Conservation (phyloP, 805 yeast species). For the Schizosaccharomyces lindneri region DNA sequence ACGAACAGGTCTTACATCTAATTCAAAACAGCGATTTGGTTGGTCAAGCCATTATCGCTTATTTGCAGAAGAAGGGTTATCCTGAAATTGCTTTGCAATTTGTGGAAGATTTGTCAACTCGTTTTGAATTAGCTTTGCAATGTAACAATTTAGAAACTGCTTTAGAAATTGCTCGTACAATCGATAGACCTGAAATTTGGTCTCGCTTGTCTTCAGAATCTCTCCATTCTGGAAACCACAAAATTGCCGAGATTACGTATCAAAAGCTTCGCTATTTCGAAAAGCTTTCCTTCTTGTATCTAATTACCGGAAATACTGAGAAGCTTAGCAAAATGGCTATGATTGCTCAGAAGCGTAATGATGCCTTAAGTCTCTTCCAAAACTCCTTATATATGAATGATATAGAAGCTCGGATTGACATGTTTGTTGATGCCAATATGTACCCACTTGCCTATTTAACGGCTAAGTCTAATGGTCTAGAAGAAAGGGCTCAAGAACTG, state of each 20-base stretch:
- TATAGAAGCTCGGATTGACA: slow-evolving; percentile 45
- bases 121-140: slow-evolving; percentile 86
- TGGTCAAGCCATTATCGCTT: slow-evolving; percentile 90
- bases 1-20: slow-evolving; percentile 71
- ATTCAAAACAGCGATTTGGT: slow-evolving; percentile 75
- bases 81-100: slow-evolving; percentile 94
- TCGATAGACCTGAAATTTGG: slow-evolving; percentile 52
- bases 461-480: slow-evolving; percentile 67
- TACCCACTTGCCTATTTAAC: slow-evolving; percentile 76
- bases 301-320: slow-evolving; percentile 54
- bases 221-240: slow-evolving; percentile 64
- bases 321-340: slow-evolving; percentile 64
- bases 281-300: slow-evolving; percentile 67
- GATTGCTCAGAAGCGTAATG: slow-evolving; percentile 75
- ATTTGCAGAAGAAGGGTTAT: slow-evolving; percentile 79
- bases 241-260: slow-evolving; percentile 61
- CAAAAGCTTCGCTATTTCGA: slow-evolving; percentile 75
- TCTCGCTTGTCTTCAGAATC: slow-evolving; percentile 68
- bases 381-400: slow-evolving; percentile 59
- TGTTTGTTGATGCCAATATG: slow-evolving; percentile 56
- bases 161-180: slow-evolving; percentile 58
- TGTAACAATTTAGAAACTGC: slow-evolving; percentile 76
- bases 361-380: slow-evolving; percentile 53
- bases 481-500: slow-evolving; percentile 46
- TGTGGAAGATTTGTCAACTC: slow-evolving; percentile 85